Evolutionary conservation across 331 rosid species (phyloP).

Genomic region (Phaseolus coccineus): DNA sequence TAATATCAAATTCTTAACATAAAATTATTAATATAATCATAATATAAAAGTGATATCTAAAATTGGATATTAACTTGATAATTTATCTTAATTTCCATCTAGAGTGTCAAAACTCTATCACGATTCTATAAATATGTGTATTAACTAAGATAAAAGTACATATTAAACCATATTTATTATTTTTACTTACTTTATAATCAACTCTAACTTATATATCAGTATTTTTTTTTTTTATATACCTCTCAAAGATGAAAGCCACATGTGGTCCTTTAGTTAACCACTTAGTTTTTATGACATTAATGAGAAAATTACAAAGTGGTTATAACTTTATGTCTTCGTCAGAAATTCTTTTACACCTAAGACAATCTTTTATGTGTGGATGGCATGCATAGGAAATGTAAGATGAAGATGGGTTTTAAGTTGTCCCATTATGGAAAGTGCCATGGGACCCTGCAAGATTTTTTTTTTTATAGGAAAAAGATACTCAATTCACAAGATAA

Average conservation of each 20-base stretch:
- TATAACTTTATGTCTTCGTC: slow-evolving; percentile 37
- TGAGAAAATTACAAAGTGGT: background rate
- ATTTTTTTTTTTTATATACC: too few relatives aligned
- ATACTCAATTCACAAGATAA: slow-evolving; percentile 20
- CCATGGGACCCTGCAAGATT: slow-evolving; percentile 21
- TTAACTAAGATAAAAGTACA: too few relatives aligned
- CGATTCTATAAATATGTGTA: too few relatives aligned
- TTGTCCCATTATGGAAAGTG: slow-evolving; percentile 16
- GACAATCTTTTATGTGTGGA: slow-evolving; percentile 23
- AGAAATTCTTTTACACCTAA: background rate
- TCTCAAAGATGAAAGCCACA: background rate
- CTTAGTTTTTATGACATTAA: slow-evolving; percentile 21
- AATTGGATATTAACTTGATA: too few relatives aligned
- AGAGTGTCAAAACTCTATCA: too few relatives aligned
- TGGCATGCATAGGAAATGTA: background rate
- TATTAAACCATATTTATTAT: too few relatives aligned
- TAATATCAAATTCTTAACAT: too few relatives aligned
- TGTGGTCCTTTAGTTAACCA: background rate
- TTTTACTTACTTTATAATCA: too few relatives aligned
- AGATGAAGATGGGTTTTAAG: slow-evolving; percentile 26
- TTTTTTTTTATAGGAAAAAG: slow-evolving; percentile 7
- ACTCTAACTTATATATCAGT: too few relatives aligned
- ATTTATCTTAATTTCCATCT: too few relatives aligned
- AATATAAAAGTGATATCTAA: too few relatives aligned
- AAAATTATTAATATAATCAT: too few relatives aligned